phyloP scores from a whole-genome alignment of 169 alveolate species.

The Plasmodium blacklocki region DNA sequence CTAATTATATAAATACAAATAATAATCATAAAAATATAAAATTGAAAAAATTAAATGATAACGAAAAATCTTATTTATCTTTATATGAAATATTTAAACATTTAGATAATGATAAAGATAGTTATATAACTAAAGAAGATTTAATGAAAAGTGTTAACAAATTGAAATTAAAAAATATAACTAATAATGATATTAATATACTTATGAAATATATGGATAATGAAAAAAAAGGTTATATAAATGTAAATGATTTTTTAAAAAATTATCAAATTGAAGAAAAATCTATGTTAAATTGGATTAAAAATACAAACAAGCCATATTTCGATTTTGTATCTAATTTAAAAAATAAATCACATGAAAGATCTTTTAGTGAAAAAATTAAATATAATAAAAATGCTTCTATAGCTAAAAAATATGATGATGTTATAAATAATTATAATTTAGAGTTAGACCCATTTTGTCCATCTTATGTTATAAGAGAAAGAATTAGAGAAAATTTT shows the following conservation, averaged over 20 bases:
- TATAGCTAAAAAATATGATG: constrained; percentile 46
- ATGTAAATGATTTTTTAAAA: constrained; percentile 56
- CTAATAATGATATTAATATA: constrained; percentile 47
- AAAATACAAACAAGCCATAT: constrained; percentile 76
- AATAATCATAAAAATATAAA: background rate
- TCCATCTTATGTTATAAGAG: constrained; percentile 72
- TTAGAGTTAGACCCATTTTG: constrained; percentile 55
- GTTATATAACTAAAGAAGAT: constrained; percentile 74
- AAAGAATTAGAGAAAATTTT: constrained; percentile 65
- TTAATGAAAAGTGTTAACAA: constrained; percentile 42
- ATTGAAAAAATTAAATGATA: background rate
- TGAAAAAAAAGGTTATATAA: constrained; percentile 61
- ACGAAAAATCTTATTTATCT: constrained; percentile 43
- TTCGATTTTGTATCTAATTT: constrained; percentile 61
- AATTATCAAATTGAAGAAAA: constrained; percentile 70
- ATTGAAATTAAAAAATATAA: constrained; percentile 47
- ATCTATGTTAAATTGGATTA: constrained; percentile 68
- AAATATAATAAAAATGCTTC: constrained; percentile 39
- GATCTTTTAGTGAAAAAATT: constrained; percentile 37
- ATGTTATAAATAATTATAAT: constrained; percentile 42
- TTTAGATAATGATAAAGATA: constrained; percentile 61
- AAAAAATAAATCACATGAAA: constrained; percentile 13
- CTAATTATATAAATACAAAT: constrained; percentile 27
- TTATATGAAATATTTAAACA: constrained; percentile 67
- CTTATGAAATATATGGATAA: constrained; percentile 69